phyloP scores from a whole-genome alignment of 2,329 filamentous ascomycete species.

The Exophiala lecanii-corni region DNA sequence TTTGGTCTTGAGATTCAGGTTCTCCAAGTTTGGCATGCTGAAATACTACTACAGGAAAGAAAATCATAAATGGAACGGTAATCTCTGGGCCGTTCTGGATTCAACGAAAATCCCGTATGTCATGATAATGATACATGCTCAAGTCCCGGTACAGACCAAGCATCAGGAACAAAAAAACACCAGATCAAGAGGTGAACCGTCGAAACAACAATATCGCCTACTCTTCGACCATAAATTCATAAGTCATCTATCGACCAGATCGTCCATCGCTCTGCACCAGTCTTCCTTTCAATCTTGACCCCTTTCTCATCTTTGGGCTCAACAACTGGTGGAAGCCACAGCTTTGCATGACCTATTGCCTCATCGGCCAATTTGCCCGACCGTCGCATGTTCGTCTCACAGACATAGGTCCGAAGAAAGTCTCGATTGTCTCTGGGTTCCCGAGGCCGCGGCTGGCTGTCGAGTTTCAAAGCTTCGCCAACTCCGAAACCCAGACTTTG shows the following conservation, averaged over 20 bases:
- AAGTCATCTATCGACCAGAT: constrained; percentile 17
- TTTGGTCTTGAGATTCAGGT: too few relatives aligned
- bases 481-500: constrained; percentile 12
- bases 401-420: constrained; percentile 59
- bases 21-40: too few relatives aligned
- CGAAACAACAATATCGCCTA: too few relatives aligned
- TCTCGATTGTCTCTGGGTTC: constrained; percentile 61
- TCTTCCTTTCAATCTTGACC: constrained; percentile 1
- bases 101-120: too few relatives aligned
- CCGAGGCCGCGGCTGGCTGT: constrained; percentile 47
- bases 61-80: too few relatives aligned
- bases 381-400: constrained; percentile 65
- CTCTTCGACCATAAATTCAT: too few relatives aligned
- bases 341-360: constrained; percentile 50
- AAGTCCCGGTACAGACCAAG: too few relatives aligned
- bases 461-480: constrained; percentile 7
- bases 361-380: constrained; percentile 57
- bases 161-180: too few relatives aligned
- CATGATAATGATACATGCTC: too few relatives aligned
- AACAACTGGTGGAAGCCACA: constrained; percentile 57
- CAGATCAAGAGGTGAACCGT: too few relatives aligned
- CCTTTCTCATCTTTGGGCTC: constrained; percentile 11
- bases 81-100: too few relatives aligned
- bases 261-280: constrained; percentile 11
- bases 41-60: too few relatives aligned